Base-by-base conservation (phyloP, 108 stramenopile species). In the Hondaea fermentalgiana region DNA sequence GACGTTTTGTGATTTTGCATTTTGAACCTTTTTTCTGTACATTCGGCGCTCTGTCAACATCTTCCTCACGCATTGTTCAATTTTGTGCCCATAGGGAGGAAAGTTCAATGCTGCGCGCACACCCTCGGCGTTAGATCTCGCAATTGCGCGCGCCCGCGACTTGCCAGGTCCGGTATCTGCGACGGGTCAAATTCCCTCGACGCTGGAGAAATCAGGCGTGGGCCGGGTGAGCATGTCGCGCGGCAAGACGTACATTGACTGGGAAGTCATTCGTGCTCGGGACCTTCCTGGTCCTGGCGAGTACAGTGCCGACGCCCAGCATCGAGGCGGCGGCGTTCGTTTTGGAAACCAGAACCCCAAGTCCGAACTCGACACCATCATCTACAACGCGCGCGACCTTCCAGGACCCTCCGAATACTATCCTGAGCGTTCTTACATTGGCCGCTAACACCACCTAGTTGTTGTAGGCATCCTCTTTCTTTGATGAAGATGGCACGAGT, bases 331-430 rank as follows among this genome's bases (percentile, higher is more conserved):
- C n/a, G 76, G 76, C 51, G 76, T 47, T 83, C 76, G 76, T 23
- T 83, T 83, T 35, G 76, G 76, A 8, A 83, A 53, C 45, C 76
- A 83, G 43, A 83, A 83, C 23, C 76, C 76, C 12, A 83, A 83
- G 51, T 83, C 76, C n/a, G 76, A 83, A 12, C 76, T 83, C n/a
- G 76, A 83, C 51, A 47, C n/a, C 51, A 83, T 83, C 23, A 83
- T 83, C 3, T 53, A 53, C 51, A 47, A 53, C 76, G 76, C 76
- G 6, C 45, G 51, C 19, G 76, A 83, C 19, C n/a, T 83, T 12
- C 76, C 76, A 14, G 51, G 76, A n/a, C 76, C 76, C 28, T 53
- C 45, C 8, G 76, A 83, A 23, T 83, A 83, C n/a, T 83, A 83
- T 23, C 76, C 76, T 25, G 76, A 83, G 76, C 45, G 76, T 12